Conservation (phyloP, 1,139 yeast species). For the Yamadazyma epiphylla region DNA sequence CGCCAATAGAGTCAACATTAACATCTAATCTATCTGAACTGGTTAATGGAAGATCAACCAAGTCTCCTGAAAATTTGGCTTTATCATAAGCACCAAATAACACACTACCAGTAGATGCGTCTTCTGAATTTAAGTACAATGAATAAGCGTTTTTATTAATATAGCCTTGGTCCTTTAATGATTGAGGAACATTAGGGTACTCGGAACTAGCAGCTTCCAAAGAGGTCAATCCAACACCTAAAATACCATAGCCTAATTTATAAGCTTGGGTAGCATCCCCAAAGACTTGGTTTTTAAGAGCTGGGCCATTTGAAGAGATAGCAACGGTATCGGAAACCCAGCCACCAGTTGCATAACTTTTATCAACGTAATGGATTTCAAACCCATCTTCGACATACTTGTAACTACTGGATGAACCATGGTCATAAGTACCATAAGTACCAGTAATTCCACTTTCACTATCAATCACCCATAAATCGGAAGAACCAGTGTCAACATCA, state of each 20-base stretch:
- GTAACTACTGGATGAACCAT: conserved; percentile 20
- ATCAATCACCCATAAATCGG: conserved; percentile 37
- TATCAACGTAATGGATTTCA: conserved; percentile 55
- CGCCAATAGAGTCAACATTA: conserved; percentile 9
- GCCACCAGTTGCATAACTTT: conserved; percentile 54
- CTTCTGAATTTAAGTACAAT: conserved; percentile 22
- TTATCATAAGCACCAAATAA: conserved; percentile 52
- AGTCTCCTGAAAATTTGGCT: conserved; percentile 39
- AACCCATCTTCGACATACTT: conserved; percentile 30
- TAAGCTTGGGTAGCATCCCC: conserved; percentile 5
- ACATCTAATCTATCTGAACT: conserved; percentile 15
- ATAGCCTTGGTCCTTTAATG: conserved; percentile 22
- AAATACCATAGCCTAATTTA: conserved; percentile 29
- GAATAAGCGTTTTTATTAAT: conserved; percentile 31
- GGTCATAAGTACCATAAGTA: conserved; percentile 10
- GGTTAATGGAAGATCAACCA: conserved; percentile 17
- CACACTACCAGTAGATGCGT: conserved; percentile 32
- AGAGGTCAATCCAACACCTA: conserved; percentile 56
- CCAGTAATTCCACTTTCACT: conserved; percentile 7
- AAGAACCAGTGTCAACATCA: conserved; percentile 39
- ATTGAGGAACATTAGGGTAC: conserved; percentile 25
- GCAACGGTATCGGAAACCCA: conserved; percentile 49
- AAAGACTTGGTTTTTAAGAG: conserved; percentile 4
- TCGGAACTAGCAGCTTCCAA: conserved; percentile 9
- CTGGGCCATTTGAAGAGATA: conserved; percentile 7